A percentile compares a stretch with the other conserved stretches of the same genome.
These are phyloP conservation scores for Sequoiadendron giganteum DNA, from an alignment of 75 land plant species.

Conservation along the genomic window DNA sequence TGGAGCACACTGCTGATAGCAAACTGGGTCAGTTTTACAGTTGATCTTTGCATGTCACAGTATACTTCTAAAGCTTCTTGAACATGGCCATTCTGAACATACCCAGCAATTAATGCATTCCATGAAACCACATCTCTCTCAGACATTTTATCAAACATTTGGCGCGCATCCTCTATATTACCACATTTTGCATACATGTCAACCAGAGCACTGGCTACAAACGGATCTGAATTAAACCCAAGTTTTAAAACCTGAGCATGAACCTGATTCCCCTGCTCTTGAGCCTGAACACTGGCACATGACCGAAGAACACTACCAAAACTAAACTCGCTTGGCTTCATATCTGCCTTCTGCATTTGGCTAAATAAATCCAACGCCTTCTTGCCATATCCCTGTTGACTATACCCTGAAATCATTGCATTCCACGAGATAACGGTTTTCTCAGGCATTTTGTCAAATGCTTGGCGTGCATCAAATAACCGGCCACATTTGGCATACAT, in stretches of 20 bases:
- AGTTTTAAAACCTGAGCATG: not conserved
- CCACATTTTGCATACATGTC: slow-evolving; percentile 23
- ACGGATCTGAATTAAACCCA: slow-evolving; percentile 9
- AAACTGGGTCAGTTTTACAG: not conserved
- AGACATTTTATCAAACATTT: slow-evolving; percentile 15
- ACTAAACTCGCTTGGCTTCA: slow-evolving; percentile 3
- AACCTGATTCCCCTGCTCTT: slow-evolving; percentile 12
- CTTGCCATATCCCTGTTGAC: slow-evolving; percentile 2
- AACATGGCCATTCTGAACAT: slow-evolving; percentile 10
- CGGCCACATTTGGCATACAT: slow-evolving; percentile 12
- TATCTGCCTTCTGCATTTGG: not conserved
- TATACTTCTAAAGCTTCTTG: slow-evolving; percentile 1
- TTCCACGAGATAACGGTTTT: slow-evolving; percentile 16
- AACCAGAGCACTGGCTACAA: slow-evolving; percentile 1
- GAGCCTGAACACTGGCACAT: not conserved
- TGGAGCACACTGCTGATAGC: slow-evolving; percentile 8
- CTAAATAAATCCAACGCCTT: slow-evolving; percentile 10
- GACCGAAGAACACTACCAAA: slow-evolving; percentile 13
- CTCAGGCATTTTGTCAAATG: not conserved
- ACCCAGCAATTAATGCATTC: slow-evolving; percentile 17
- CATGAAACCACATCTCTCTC: slow-evolving; percentile 10
- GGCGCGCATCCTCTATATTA: slow-evolving; percentile 6
- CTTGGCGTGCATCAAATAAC: not conserved
- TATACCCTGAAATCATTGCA: slow-evolving; percentile 20
- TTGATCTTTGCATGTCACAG: not conserved